Evolutionary conservation across 345 rosid species (phyloP).

Genomic region (Ceriops tagal): DNA sequence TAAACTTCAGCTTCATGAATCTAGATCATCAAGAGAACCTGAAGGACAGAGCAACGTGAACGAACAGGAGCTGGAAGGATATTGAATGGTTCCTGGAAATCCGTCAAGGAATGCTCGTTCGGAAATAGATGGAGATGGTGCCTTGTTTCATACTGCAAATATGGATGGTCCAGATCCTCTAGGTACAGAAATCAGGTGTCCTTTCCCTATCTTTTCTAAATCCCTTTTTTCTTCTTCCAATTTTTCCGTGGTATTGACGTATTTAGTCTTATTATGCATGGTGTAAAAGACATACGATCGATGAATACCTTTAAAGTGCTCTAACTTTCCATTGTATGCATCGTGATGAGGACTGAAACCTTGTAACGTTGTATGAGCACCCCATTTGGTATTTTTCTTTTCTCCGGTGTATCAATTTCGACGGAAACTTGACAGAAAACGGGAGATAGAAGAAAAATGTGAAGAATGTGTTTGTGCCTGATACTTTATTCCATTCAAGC

Average conservation of each 20-base stretch:
- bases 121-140: slow-evolving; percentile 44
- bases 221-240: neutral
- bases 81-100: slow-evolving; percentile 20
- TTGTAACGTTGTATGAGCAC: no score
- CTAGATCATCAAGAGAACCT: slow-evolving; percentile 36
- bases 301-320: neutral
- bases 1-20: slow-evolving; percentile 74
- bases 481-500: no score
- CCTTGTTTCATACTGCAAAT: neutral
- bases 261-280: neutral
- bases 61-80: slow-evolving; percentile 14
- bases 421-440: no score
- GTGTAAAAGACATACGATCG: neutral
- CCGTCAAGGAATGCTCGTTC: slow-evolving; percentile 21
- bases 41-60: slow-evolving; percentile 22
- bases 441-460: no score
- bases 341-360: no score
- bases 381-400: no score
- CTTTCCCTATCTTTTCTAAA: neutral
- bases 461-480: no score
- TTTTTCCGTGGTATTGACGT: no score
- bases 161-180: neutral
- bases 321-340: no score
- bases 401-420: no score
- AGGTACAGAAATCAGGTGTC: neutral